These are phyloP conservation scores for Pseudogymnoascus sp. DNA, from an alignment of 2,329 filamentous ascomycete species.

Conservation along the genomic window DNA sequence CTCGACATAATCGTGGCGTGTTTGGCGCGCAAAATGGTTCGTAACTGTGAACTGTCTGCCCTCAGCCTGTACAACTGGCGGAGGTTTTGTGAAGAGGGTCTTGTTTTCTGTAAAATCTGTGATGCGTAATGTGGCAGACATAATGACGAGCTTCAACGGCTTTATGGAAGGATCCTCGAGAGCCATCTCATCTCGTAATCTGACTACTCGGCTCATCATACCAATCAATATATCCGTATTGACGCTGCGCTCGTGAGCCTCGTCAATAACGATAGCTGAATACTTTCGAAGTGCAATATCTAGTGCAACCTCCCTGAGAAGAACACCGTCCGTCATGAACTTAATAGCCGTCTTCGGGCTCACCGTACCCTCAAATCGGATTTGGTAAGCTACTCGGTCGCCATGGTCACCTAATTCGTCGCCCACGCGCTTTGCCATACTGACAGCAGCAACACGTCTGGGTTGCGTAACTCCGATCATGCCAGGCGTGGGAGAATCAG, in stretches of 20 bases:
- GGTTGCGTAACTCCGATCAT: conserved; percentile 96
- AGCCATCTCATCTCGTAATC: conserved; percentile 67
- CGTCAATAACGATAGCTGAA: conserved; percentile 88
- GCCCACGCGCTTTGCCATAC: conserved; percentile 87
- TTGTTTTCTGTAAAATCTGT: conserved; percentile 83
- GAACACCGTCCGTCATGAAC: conserved; percentile 97
- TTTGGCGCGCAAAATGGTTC: conserved; percentile 77
- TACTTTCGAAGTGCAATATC: conserved; percentile 86
- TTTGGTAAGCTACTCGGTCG: conserved; percentile 81
- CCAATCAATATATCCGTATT: conserved; percentile 98
- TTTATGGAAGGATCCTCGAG: conserved; percentile 62
- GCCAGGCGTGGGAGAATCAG: conserved; percentile 70
- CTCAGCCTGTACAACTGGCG: conserved; percentile 81
- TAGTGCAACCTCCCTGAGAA: conserved; percentile 82
- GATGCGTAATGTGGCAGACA: conserved; percentile 91
- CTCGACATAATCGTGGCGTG: conserved; percentile 79
- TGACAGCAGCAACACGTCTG: conserved; percentile 87
- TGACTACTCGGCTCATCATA: conserved; percentile 88
- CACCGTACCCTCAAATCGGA: conserved; percentile 84
- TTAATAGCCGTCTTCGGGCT: conserved; percentile 80
- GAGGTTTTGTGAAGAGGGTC: conserved; percentile 66
- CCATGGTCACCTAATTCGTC: conserved; percentile 74
- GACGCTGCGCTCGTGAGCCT: conserved; percentile 93
- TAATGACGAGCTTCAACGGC: conserved; percentile 89
- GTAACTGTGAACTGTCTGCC: conserved; percentile 88